Percentiles rank a stretch among this genome's conserved stretches.
Evolutionary conservation across 352 stramenopile genomes (phyloP).

Genomic region (Detonula confervacea): DNA sequence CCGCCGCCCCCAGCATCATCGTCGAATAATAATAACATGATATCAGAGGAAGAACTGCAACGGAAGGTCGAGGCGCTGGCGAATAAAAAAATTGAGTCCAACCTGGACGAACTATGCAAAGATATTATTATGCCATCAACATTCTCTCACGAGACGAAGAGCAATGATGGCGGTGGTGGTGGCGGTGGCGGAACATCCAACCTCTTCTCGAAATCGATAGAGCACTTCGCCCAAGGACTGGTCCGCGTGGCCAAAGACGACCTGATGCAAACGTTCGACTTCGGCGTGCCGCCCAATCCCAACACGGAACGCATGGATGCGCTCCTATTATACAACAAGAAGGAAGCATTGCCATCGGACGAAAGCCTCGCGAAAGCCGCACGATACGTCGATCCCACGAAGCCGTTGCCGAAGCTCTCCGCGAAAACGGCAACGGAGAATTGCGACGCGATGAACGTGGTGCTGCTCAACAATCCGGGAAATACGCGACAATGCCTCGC

Average conservation of each 20-base stretch:
- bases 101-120: slow-evolving; percentile 30
- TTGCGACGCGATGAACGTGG: slow-evolving; percentile 73
- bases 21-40: neutral
- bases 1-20: too few relatives aligned
- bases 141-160: too few relatives aligned
- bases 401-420: slow-evolving; percentile 25
- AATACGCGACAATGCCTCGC: slow-evolving; percentile 65
- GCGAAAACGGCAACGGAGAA: slow-evolving; percentile 63
- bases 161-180: neutral
- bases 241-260: slow-evolving; percentile 49
- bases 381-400: slow-evolving; percentile 9
- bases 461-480: slow-evolving; percentile 57
- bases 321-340: slow-evolving; percentile 70
- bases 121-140: too few relatives aligned
- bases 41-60: slow-evolving; percentile 24
- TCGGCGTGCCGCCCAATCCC: slow-evolving; percentile 57
- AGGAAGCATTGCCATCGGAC: slow-evolving; percentile 49
- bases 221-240: slow-evolving; percentile 45
- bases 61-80: slow-evolving; percentile 29
- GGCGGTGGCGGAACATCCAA: neutral
- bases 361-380: slow-evolving; percentile 24
- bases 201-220: slow-evolving; percentile 38
- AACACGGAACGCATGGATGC: slow-evolving; percentile 46
- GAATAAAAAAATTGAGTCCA: slow-evolving; percentile 19
- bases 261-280: slow-evolving; percentile 62